Evolutionary conservation across 202 grass and related monocot genomes (phyloP), one percentile per base, ranked within the genome.

Genomic region (Tripidium arundinaceum): DNA sequence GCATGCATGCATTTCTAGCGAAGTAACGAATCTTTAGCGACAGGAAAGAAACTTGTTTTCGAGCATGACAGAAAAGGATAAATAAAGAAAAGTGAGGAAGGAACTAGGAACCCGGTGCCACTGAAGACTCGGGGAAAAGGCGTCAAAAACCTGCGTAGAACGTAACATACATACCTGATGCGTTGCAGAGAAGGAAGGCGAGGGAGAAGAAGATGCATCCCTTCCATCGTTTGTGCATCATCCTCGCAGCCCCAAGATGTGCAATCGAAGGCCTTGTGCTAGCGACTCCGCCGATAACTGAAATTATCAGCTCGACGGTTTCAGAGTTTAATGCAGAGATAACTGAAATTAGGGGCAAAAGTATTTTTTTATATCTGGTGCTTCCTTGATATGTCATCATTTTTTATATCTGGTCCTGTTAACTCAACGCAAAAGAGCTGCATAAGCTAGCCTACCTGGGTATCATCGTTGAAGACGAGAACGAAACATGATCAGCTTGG

Each of bases 221-320:
- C 42, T 86, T 82, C 93, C 93, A 88, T 90, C 72, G 57, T 76
- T 70, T 64, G 3, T 10, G 57, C 85, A 74, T 33, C 93, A 93
- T 97, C 58, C 46, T 84, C 40, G 21, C 12, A 29, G 7, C 3
- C 49, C 47, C 46, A 28, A 39, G 28, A 11, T 60, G 21, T 4
- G 10, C 61, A 6, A n/a, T 1, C 31, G 8, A 8, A 19, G 26
- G 15, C 19, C n/a, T 47, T 24, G 5, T 54, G 22, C 9, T 13
- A 4, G 19, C 27, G 0, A 25, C 46, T 52, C 78, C 75, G 19
- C 28, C 24, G 24, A 1, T 5, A 70, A 42, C 52, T 69, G 42
- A 63, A 86, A 46, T 13, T 62, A n/a, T 16, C 26, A 78, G 2
- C 31, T 4, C 31, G 31, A 33, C 31, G 31, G 31, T 33, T 33